Evolutionary conservation across 1,139 yeast species (phyloP), one percentile per base, ranked within the genome.

Genomic region (Scheffersomyces parashehatae): DNA sequence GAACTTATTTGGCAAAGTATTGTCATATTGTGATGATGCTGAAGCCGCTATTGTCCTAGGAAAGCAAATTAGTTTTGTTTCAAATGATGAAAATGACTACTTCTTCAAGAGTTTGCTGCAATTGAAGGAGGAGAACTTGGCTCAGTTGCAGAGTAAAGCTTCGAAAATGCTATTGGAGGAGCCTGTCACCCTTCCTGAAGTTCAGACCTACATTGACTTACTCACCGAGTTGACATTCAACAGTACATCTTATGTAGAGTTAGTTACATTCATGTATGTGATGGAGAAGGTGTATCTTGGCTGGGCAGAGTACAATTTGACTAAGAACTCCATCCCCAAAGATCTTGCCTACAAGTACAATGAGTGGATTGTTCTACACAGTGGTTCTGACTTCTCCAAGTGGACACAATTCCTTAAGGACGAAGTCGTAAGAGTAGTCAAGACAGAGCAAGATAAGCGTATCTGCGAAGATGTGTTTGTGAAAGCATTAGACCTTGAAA

Each of bases 281-380:
- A 75, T 78, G 74, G 84, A 79, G 49, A 68, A 69, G 39, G 75
- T 76, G 2, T 79, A 79, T 48, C 64, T 76, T 36, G 75, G 70
- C 12, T 79, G 83, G 83, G 82, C 82, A 1, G 67, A 70, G 33
- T 52, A 60, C 37, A 61, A 65, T 38, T 39, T 59, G 6, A 38
- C 44, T 2, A 45, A 39, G 4, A 58, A 54, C 1, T 41, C 45
- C 1, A 54, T 66, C 8, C 62, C 70, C 1, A 42, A 50, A 2
- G 54, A 62, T 34, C 60, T 79, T 31, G 64, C 65, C 28, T 77
- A 73, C 64, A 77, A 75, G 50, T 62, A 73, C 47, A 68, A 70
- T 41, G 79, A 75, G 41, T 79, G 83, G 84, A 72, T 79, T 35
- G 66, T 60, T 39, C 60, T 79, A 40, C 83, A 79, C 51, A 72